phyloP scores from a whole-genome alignment of 306 rosid species.

The Medicago lupulina region DNA sequence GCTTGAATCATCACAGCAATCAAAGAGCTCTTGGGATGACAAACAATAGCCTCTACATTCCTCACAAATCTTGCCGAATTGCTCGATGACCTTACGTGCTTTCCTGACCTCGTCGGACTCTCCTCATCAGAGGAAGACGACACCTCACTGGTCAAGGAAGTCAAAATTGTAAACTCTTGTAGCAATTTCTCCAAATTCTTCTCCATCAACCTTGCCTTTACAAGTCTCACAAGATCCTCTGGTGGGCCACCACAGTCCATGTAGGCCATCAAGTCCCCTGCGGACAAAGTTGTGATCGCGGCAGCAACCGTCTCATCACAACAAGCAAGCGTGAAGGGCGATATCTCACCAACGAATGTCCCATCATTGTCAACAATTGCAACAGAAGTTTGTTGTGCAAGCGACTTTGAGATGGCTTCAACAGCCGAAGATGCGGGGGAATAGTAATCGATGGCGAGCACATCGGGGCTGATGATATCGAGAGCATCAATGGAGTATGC shows the following conservation, averaged over 20 bases:
- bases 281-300: conserved; percentile 73
- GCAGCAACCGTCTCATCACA: conserved; percentile 79
- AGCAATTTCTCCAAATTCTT: conserved; percentile 66
- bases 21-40: conserved; percentile 89
- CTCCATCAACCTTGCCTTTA: conserved; percentile 71
- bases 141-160: conserved; percentile 20
- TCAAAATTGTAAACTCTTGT: conserved; percentile 58
- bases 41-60: conserved; percentile 84
- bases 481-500: conserved; percentile 70
- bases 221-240: conserved; percentile 69
- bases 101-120: conserved; percentile 55
- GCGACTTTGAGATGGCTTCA: conserved; percentile 63
- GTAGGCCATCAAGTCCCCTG: conserved; percentile 95
- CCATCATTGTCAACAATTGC: conserved; percentile 79
- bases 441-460: conserved; percentile 69
- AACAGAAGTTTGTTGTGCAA: conserved; percentile 74
- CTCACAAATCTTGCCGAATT: conserved; percentile 87
- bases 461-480: conserved; percentile 63
- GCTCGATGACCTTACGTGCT: conserved; percentile 65
- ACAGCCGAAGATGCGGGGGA: conserved; percentile 79
- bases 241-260: conserved; percentile 92
- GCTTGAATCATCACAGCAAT: conserved; percentile 98
- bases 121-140: conserved; percentile 87
- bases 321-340: conserved; percentile 74
- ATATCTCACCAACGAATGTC: conserved; percentile 83